These are phyloP conservation scores for Rosa chinensis DNA, from an alignment of 306 rosid genomes.

Conservation along the genomic window DNA sequence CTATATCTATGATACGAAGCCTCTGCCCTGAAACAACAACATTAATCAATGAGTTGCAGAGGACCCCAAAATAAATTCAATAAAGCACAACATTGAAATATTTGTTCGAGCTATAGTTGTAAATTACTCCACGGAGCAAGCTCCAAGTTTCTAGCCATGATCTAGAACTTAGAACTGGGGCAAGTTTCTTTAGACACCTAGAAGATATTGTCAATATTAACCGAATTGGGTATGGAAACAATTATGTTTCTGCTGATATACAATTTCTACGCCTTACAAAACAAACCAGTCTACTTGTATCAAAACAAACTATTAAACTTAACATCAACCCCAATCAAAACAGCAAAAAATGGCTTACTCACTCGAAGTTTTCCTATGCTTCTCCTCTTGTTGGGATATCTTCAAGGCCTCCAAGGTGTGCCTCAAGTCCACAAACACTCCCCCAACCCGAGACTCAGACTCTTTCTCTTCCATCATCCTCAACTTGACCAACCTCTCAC, in stretches of 20 bases:
- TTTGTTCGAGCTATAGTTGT: background rate
- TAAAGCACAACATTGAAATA: background rate
- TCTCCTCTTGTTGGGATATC: background rate
- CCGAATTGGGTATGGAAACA: background rate
- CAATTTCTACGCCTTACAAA: background rate
- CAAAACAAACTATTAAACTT: background rate
- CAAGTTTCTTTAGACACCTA: background rate
- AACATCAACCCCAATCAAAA: background rate
- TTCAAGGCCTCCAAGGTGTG: background rate
- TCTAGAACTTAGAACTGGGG: background rate
- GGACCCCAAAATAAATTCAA: background rate
- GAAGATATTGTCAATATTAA: background rate
- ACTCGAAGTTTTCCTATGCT: constrained; percentile 25
- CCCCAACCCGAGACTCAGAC: background rate
- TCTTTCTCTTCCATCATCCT: constrained; percentile 53
- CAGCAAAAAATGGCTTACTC: constrained; percentile 13
- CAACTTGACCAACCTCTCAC: constrained; percentile 58
- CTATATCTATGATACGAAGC: constrained; percentile 33
- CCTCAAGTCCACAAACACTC: constrained; percentile 1
- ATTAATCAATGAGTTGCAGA: constrained; percentile 9
- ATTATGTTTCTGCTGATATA: background rate
- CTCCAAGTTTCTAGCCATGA: background rate
- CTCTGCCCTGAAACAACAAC: constrained; percentile 44
- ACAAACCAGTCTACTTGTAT: background rate
- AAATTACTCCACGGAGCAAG: no score